Base-by-base conservation (phyloP, 768 basidiomycete genomes). In the Serendipita sp. region DNA sequence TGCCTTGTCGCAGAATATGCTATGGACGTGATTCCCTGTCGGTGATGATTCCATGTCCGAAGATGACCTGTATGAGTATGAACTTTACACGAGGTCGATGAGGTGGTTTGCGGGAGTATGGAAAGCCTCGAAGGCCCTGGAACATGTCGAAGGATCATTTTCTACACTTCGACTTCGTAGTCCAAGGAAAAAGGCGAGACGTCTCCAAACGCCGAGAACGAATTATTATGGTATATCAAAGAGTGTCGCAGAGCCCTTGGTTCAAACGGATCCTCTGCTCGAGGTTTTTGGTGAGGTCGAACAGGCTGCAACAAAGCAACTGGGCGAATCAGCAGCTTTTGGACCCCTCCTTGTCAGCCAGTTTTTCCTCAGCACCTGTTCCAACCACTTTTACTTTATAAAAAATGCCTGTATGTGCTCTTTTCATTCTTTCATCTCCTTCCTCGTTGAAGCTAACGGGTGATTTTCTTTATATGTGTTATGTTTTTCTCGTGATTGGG, bases 351-450 rank as follows among this genome's bases (percentile, higher is more conserved):
- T 72, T 73, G 62, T 72, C 75, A 74, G 51, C 63, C 2, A 48
- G n/a, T 23, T 68, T 63, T 66, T 56, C 44, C 36, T 51, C 51
- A 23, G 51, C 62, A 54, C 62, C 63, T 7, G 34, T 63, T 28
- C 44, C 63, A 63, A 44, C 54, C 30, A 64, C 65, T 38, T 34
- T 30, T 45, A n/a, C 44, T 7, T 67, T 65, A 44, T 62, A 64
- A 45, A 72, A 46, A 66, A 83, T 83, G 82, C 74, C 82, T 73
- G 82, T 83, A 69, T 71, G 81, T 62, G 62, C 15, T 36, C 10
- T 60, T 64, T 16, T 38, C 7, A 67, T 66, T 67, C 3, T 66
- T 35, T 7, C 13, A 0, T 23, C 44, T 60, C 38, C 38, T 41
- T 41, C 13, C 38, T 41, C 13, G 38, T 13, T 41, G 15, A 67